Percentiles rank a stretch among this genome's conserved stretches.
These are phyloP conservation scores for Pharus latifolius DNA, from an alignment of 176 grass and related monocot genomes.

Conservation along the genomic window DNA sequence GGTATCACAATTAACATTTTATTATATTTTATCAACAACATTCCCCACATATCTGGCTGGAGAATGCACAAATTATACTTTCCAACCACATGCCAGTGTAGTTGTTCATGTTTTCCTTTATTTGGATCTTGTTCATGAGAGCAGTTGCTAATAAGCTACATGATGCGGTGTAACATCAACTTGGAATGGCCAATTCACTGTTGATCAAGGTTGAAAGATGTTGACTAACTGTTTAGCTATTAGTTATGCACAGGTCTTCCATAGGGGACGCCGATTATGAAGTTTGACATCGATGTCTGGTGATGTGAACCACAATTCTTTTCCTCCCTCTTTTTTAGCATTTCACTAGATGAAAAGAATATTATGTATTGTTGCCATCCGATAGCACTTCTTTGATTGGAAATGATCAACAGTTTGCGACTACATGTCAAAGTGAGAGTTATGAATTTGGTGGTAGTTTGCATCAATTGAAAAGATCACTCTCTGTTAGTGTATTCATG, in stretches of 20 bases:
- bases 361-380: not conserved
- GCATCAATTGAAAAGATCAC: not conserved
- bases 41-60: too few species aligned
- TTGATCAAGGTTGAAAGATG: not conserved
- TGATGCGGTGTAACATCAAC: too few species aligned
- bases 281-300: conserved; percentile 12
- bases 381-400: not conserved
- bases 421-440: not conserved
- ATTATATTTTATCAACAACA: too few species aligned
- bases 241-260: not conserved
- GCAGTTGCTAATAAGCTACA: too few species aligned
- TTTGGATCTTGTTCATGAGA: not conserved
- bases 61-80: not conserved
- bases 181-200: not conserved
- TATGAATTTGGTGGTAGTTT: not conserved
- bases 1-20: too few species aligned
- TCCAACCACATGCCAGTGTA: not conserved
- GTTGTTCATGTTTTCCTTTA: not conserved
- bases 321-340: not conserved
- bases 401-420: not conserved
- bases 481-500: not conserved
- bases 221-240: not conserved
- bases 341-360: not conserved
- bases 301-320: not conserved
- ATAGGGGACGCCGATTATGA: not conserved